phyloP scores from a whole-genome alignment of 1,284 basidiomycete species.

The Ceratobasidium sp. region DNA sequence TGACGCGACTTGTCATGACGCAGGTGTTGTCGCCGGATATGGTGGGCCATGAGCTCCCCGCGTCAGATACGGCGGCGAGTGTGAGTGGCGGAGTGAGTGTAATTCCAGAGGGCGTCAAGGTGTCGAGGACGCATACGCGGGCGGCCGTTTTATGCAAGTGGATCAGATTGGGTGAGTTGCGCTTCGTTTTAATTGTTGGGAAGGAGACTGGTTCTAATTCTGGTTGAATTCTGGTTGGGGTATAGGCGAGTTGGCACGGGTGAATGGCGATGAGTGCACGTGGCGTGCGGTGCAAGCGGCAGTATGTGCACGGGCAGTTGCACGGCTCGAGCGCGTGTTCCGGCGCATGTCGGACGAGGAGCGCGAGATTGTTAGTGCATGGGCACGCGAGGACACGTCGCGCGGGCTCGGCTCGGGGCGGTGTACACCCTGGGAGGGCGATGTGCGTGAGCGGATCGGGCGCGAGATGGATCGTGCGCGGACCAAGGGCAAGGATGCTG shows the following conservation, averaged over 20 bases:
- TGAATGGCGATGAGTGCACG: slow-evolving; percentile 75
- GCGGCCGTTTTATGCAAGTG: slow-evolving; percentile 77
- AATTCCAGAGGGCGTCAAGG: slow-evolving; percentile 33
- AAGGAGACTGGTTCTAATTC: background rate
- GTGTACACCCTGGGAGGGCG: slow-evolving; percentile 75
- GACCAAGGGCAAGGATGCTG: slow-evolving; percentile 56
- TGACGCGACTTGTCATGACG: slow-evolving; percentile 74
- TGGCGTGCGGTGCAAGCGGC: slow-evolving; percentile 77
- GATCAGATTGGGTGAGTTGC: slow-evolving; percentile 57
- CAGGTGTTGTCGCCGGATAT: slow-evolving; percentile 62
- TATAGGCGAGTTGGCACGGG: slow-evolving; percentile 74
- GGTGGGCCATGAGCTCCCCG: slow-evolving; percentile 32
- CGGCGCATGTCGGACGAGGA: slow-evolving; percentile 71
- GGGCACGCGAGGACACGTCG: slow-evolving; percentile 63
- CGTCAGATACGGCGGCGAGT: slow-evolving; percentile 30
- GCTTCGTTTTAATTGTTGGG: background rate
- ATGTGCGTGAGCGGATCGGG: slow-evolving; percentile 58
- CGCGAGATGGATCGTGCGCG: slow-evolving; percentile 60
- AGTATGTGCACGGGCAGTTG: slow-evolving; percentile 74
- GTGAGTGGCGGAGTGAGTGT: slow-evolving; percentile 8
- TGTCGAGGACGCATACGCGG: slow-evolving; percentile 65
- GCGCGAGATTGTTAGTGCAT: slow-evolving; percentile 68
- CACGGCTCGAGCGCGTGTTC: slow-evolving; percentile 80
- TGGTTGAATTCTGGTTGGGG: background rate
- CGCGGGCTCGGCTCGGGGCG: slow-evolving; percentile 57